phyloP scores from a whole-genome alignment of 1,139 yeast species.

The Blastobotrys proliferans region DNA sequence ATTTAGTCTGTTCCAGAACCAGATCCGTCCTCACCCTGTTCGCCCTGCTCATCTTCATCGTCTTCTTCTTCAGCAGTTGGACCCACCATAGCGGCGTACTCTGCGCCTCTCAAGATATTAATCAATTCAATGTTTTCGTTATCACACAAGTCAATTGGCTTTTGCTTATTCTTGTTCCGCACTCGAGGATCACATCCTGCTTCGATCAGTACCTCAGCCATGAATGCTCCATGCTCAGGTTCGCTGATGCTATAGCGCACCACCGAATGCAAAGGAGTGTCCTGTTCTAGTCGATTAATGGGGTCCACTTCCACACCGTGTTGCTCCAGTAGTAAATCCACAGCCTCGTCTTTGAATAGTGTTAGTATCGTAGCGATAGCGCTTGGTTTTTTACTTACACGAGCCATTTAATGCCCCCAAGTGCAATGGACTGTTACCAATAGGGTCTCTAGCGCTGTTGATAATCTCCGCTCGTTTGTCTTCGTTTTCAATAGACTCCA shows the following conservation, averaged over 20 bases:
- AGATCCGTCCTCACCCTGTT: conserved; percentile 12
- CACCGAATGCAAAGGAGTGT: conserved; percentile 87
- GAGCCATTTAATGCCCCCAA: conserved; percentile 77
- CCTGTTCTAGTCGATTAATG: conserved; percentile 61
- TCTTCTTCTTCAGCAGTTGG: conserved; percentile 28
- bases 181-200: conserved; percentile 85
- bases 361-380: background rate
- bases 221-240: conserved; percentile 79
- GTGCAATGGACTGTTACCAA: conserved; percentile 82
- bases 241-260: conserved; percentile 72
- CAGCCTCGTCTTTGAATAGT: conserved; percentile 47
- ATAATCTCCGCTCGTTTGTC: conserved; percentile 49
- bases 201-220: conserved; percentile 76
- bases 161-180: conserved; percentile 56
- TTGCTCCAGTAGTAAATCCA: conserved; percentile 76
- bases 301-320: conserved; percentile 93
- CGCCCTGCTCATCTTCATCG: conserved; percentile 22
- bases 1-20: conserved; percentile 16
- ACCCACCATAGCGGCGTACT: conserved; percentile 51
- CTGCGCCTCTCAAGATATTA: conserved; percentile 74
- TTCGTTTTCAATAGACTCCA: conserved; percentile 36
- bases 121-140: conserved; percentile 48
- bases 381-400: conserved; percentile 41
- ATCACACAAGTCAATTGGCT: conserved; percentile 67
- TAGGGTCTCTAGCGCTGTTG: conserved; percentile 68